These are phyloP conservation scores for Candida sp. DNA, from an alignment of 1,139 yeast genomes.

Conservation along the genomic window DNA sequence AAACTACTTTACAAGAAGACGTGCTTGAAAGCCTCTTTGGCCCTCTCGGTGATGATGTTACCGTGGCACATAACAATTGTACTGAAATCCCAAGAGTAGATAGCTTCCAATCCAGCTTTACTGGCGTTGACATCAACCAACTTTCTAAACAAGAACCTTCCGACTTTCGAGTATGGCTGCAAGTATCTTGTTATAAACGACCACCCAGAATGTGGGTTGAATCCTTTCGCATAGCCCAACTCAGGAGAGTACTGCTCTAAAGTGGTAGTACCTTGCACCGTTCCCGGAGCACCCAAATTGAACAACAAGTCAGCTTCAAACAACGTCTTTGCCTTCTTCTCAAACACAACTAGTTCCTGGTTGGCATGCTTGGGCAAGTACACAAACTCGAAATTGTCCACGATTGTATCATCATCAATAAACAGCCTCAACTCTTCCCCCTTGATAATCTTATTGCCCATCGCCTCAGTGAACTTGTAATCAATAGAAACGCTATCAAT, in stretches of 20 bases:
- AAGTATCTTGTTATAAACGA: conserved; percentile 38
- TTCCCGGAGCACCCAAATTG: conserved; percentile 41
- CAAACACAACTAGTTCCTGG: conserved; percentile 58
- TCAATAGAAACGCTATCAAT: conserved; percentile 40
- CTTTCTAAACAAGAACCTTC: conserved; percentile 33
- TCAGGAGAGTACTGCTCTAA: conserved; percentile 47
- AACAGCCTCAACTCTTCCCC: conserved; percentile 23
- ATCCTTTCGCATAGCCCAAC: conserved; percentile 36
- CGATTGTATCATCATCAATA: conserved; percentile 27
- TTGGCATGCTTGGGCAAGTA: conserved; percentile 58
- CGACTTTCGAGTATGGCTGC: conserved; percentile 43
- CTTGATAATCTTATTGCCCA: conserved; percentile 32
- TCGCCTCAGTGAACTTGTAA: conserved; percentile 27
- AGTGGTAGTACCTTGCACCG: conserved; percentile 15
- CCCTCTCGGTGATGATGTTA: conserved; percentile 49
- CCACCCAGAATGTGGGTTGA: conserved; percentile 44
- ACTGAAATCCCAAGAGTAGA: conserved; percentile 51
- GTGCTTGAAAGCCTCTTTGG: conserved; percentile 32
- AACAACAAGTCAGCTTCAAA: conserved; percentile 62
- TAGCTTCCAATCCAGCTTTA: conserved; percentile 32
- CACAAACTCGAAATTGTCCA: conserved; percentile 53
- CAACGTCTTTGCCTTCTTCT: conserved; percentile 47
- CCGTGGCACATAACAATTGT: conserved; percentile 64
- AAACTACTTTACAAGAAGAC: conserved; percentile 10
- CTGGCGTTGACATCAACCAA: conserved; percentile 30